Conservation (phyloP, 306 rosid genomes). For the Begonia masoniana region DNA sequence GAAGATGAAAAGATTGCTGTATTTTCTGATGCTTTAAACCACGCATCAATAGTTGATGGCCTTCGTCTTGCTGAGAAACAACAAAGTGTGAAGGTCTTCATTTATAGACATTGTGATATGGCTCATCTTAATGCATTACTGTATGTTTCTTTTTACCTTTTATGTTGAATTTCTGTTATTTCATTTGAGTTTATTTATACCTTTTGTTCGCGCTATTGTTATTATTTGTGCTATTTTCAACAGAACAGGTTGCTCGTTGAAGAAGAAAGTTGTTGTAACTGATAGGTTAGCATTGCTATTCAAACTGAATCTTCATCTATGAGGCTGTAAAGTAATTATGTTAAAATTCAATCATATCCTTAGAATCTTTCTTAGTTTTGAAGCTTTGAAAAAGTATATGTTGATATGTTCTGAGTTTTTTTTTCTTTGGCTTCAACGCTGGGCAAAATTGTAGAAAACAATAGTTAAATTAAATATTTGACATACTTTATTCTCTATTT, state of each 20-base stretch:
- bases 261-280: slow-evolving; percentile 81
- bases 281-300: slow-evolving; percentile 45
- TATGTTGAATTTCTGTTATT: slow-evolving; percentile 8
- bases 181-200: slow-evolving; percentile 7
- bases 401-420: too few relatives aligned
- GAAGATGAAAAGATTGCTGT: slow-evolving; percentile 61
- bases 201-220: neutral
- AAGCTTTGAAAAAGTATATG: too few relatives aligned
- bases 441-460: too few relatives aligned
- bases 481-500: too few relatives aligned
- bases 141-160: slow-evolving; percentile 46
- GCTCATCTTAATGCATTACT: slow-evolving; percentile 61
- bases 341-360: too few relatives aligned
- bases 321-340: too few relatives aligned
- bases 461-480: too few relatives aligned
- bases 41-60: slow-evolving; percentile 93
- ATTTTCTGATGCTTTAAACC: slow-evolving; percentile 80
- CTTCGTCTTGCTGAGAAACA: slow-evolving; percentile 79
- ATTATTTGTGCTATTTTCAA: slow-evolving; percentile 15
- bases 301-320: neutral
- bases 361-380: too few relatives aligned
- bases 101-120: slow-evolving; percentile 90
- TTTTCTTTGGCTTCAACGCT: too few relatives aligned
- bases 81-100: slow-evolving; percentile 46
- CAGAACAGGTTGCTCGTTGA: slow-evolving; percentile 61